phyloP scores from a whole-genome alignment of 2,329 filamentous ascomycete species.

The Penicillium digitatum region DNA sequence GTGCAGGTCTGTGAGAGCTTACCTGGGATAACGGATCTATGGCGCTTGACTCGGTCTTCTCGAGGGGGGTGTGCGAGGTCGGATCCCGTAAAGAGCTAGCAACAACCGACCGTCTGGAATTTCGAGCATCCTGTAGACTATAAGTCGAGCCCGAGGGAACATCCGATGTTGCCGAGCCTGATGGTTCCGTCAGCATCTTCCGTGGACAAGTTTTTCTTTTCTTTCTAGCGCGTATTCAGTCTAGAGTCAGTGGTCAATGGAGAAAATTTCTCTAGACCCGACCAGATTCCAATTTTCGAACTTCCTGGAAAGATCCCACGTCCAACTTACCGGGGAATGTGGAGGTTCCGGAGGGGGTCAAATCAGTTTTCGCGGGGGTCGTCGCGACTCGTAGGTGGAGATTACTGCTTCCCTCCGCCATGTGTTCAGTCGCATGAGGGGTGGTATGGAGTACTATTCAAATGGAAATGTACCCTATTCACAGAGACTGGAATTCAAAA shows the following conservation, averaged over 20 bases:
- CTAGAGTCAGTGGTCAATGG: background rate
- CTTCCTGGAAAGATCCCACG: too few species aligned
- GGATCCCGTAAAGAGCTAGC: constrained; percentile 26
- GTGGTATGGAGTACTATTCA: background rate
- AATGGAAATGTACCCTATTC: background rate
- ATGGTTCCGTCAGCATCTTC: constrained; percentile 9
- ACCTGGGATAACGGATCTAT: constrained; percentile 68
- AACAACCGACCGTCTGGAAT: constrained; percentile 18
- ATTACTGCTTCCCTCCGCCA: constrained; percentile 34
- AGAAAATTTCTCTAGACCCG: background rate
- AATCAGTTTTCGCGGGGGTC: constrained; percentile 19
- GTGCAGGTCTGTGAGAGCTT: constrained; percentile 11
- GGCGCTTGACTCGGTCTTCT: constrained; percentile 41
- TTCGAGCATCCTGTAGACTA: constrained; percentile 28
- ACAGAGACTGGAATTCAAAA: background rate
- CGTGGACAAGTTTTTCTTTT: background rate
- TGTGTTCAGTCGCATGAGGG: constrained; percentile 27
- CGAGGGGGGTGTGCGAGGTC: constrained; percentile 24
- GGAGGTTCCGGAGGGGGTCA: constrained; percentile 19
- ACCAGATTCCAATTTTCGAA: constrained; percentile 1
- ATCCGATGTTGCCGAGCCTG: constrained; percentile 31
- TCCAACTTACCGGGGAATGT: constrained; percentile 27
- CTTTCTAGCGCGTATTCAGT: background rate
- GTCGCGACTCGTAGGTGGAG: constrained; percentile 25
- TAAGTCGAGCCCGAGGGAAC: constrained; percentile 30